Conservation (phyloP, 768 basidiomycete genomes). For the Saitozyma podzolica region DNA sequence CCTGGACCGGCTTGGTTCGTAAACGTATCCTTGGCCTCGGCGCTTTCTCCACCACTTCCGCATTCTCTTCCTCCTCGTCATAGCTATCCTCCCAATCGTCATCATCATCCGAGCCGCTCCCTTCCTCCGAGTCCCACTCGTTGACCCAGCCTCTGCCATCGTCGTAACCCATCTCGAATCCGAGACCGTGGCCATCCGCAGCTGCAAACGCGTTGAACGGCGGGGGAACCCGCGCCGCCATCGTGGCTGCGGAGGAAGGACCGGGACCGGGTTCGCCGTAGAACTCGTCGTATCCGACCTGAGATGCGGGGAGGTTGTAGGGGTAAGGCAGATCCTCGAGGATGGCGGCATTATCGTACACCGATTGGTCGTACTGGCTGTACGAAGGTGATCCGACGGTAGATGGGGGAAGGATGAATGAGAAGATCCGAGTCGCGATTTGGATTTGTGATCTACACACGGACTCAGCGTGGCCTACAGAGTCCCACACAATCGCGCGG, state of each 20-base stretch:
- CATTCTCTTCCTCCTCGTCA: slow-evolving; percentile 16
- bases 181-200: slow-evolving; percentile 36
- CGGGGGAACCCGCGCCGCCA: slow-evolving; percentile 32
- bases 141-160: slow-evolving; percentile 5
- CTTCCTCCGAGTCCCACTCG: slow-evolving; percentile 21
- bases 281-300: slow-evolving; percentile 41
- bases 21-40: slow-evolving; percentile 1
- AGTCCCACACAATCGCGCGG: too few relatives aligned
- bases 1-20: background rate
- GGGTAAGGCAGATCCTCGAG: slow-evolving; percentile 40
- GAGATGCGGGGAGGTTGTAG: slow-evolving; percentile 33
- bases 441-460: slow-evolving; percentile 53
- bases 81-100: slow-evolving; percentile 16
- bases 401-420: slow-evolving; percentile 88
- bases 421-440: slow-evolving; percentile 94
- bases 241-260: slow-evolving; percentile 25
- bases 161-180: slow-evolving; percentile 16
- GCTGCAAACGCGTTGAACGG: slow-evolving; percentile 44
- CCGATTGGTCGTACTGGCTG: slow-evolving; percentile 18
- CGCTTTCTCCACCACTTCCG: slow-evolving; percentile 7
- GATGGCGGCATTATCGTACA: slow-evolving; percentile 9
- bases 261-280: slow-evolving; percentile 42
- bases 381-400: slow-evolving; percentile 34
- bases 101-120: slow-evolving; percentile 27
- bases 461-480: slow-evolving; percentile 1